A percentile compares a stretch with the other conserved stretches of the same genome.
These are phyloP conservation scores for Kazachstania psychrophila DNA, from an alignment of 805 yeast genomes.

Conservation along the genomic window DNA sequence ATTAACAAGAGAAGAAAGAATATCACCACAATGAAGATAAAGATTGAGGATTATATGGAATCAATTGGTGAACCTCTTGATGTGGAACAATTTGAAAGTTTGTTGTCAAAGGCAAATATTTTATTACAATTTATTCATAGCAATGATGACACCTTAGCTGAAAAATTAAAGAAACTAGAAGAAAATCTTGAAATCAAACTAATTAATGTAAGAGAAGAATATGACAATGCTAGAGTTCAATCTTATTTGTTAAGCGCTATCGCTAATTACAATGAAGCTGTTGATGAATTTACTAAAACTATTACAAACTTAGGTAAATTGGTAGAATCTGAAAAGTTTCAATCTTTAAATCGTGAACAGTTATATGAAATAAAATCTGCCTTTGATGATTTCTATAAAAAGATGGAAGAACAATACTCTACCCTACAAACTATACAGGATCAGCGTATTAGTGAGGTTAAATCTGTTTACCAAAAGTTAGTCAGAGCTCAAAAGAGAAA, in stretches of 20 bases:
- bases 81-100: constrained; percentile 34
- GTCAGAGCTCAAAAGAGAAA: constrained; percentile 22
- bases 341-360: constrained; percentile 21
- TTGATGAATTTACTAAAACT: constrained; percentile 10
- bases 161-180: constrained; percentile 36
- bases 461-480: constrained; percentile 17
- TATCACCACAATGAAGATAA: constrained; percentile 22
- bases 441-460: constrained; percentile 28
- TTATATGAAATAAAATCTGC: constrained; percentile 25
- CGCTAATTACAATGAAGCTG: constrained; percentile 8
- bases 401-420: constrained; percentile 11
- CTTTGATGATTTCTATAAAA: constrained; percentile 17
- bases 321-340: constrained; percentile 18
- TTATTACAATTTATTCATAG: constrained; percentile 37
- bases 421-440: constrained; percentile 17
- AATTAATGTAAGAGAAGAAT: constrained; percentile 46
- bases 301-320: constrained; percentile 15
- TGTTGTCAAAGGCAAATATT: constrained; percentile 37
- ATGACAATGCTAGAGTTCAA: constrained; percentile 34
- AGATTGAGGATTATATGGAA: constrained; percentile 33
- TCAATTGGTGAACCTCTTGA: constrained; percentile 42
- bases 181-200: constrained; percentile 35
- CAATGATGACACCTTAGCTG: constrained; percentile 36
- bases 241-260: constrained; percentile 11
- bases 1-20: constrained; percentile 6